Percentiles rank a stretch among this genome's conserved stretches.
Conservation (phyloP, 1,284 basidiomycete species). For the Phylloboletellus chloephorus region DNA sequence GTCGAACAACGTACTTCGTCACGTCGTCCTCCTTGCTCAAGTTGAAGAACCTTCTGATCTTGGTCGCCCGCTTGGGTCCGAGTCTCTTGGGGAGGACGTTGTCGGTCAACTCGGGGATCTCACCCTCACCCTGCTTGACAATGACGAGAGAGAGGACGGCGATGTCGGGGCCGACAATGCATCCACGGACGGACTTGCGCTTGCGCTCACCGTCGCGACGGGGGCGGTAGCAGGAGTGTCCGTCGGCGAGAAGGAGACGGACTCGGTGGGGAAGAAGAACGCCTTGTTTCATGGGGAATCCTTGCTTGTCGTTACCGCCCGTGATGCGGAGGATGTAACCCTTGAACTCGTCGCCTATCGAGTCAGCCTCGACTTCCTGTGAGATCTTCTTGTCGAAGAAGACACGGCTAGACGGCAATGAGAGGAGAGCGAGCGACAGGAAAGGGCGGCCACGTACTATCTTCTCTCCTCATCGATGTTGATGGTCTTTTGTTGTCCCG, state of each 20-base stretch:
- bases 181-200: constrained; percentile 97
- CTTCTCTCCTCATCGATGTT: constrained; percentile 91
- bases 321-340: constrained; percentile 97
- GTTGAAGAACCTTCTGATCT: constrained; percentile 98
- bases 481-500: constrained; percentile 95
- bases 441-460: constrained; percentile 49
- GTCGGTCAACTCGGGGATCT: constrained; percentile 93
- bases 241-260: constrained; percentile 88
- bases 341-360: constrained; percentile 94
- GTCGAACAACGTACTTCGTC: constrained; percentile 91
- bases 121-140: constrained; percentile 94
- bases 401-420: constrained; percentile 58
- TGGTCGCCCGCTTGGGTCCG: constrained; percentile 92
- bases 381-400: constrained; percentile 97
- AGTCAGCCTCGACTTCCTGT: constrained; percentile 90
- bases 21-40: constrained; percentile 98
- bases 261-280: constrained; percentile 94
- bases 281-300: constrained; percentile 99
- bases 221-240: constrained; percentile 95
- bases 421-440: constrained; percentile 2
- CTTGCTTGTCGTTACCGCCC: constrained; percentile 94
- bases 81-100: constrained; percentile 91
- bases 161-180: constrained; percentile 96
- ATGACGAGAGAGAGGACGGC: constrained; percentile 92
- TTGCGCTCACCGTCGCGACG: constrained; percentile 95